These are phyloP conservation scores for Aspergillus phoenicis DNA, from an alignment of 2,329 filamentous ascomycete species.

Conservation along the genomic window DNA sequence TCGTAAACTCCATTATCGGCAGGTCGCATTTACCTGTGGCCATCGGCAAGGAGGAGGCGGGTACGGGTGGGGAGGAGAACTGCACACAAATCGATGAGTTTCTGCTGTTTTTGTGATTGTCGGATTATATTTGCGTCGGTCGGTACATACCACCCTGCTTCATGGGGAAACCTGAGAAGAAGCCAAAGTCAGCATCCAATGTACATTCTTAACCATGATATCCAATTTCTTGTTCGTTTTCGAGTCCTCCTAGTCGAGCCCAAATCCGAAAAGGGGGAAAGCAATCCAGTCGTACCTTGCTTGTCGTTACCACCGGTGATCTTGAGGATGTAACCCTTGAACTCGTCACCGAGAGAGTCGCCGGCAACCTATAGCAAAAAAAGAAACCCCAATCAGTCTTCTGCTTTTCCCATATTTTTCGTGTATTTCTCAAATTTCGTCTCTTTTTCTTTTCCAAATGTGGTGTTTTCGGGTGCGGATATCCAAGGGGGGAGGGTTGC, in stretches of 20 bases:
- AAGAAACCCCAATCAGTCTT: slow-evolving; percentile 37
- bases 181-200: slow-evolving; percentile 29
- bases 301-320: slow-evolving; percentile 99
- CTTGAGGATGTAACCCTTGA: slow-evolving; percentile 99
- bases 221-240: not conserved
- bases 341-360: slow-evolving; percentile 96
- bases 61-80: slow-evolving; percentile 93
- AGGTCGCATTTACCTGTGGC: slow-evolving; percentile 64
- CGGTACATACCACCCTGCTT: slow-evolving; percentile 80
- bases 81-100: slow-evolving; percentile 47
- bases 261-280: not conserved
- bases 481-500: slow-evolving; percentile 29
- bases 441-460: slow-evolving; percentile 1
- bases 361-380: slow-evolving; percentile 69
- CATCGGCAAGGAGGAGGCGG: slow-evolving; percentile 89
- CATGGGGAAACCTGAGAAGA: slow-evolving; percentile 81
- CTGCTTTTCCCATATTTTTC: slow-evolving; percentile 19
- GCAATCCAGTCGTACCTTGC: slow-evolving; percentile 64
- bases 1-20: not conserved
- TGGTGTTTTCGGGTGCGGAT: slow-evolving; percentile 15
- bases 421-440: not conserved
- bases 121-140: slow-evolving; percentile 29
- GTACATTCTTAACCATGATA: not conserved
- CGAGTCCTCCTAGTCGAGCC: not conserved
- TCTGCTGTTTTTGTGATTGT: slow-evolving; percentile 21